These are phyloP conservation scores for Fusarium duplospermum DNA, from an alignment of 2,329 filamentous ascomycete species.

Conservation along the genomic window DNA sequence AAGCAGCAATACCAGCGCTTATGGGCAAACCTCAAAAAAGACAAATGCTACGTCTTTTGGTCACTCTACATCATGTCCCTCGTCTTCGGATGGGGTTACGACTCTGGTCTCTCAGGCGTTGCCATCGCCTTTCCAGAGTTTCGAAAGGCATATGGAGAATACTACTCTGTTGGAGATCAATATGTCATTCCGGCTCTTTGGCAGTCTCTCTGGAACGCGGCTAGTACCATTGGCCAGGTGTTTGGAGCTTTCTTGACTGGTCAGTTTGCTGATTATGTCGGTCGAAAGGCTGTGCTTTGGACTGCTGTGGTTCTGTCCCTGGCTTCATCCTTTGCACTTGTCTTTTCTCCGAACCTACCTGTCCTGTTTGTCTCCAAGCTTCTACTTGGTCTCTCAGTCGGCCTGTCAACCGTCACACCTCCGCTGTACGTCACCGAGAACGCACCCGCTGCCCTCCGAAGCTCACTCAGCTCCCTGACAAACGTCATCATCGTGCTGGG, in stretches of 20 bases:
- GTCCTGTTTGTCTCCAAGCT: conserved; percentile 47
- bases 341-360: conserved; percentile 43
- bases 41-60: conserved; percentile 44
- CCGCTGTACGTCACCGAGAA: conserved; percentile 46
- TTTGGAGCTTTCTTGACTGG: conserved; percentile 44
- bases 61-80: conserved; percentile 47
- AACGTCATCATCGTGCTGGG: conserved; percentile 47
- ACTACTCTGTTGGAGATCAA: conserved; percentile 43
- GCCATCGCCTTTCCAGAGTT: conserved; percentile 52
- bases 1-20: conserved; percentile 44
- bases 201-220: conserved; percentile 53
- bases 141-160: conserved; percentile 48
- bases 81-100: conserved; percentile 51
- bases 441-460: conserved; percentile 43
- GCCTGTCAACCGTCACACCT: conserved; percentile 43
- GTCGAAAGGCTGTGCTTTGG: conserved; percentile 41
- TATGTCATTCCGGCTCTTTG: conserved; percentile 51
- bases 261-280: conserved; percentile 41
- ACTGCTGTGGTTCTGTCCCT: conserved; percentile 38
- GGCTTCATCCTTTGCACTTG: conserved; percentile 43
- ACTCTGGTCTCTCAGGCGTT: conserved; percentile 50
- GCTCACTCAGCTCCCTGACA: conserved; percentile 43
- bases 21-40: conserved; percentile 45
- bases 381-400: conserved; percentile 41
- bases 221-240: conserved; percentile 49